A percentile compares a stretch with the other conserved stretches of the same genome.
Conservation (phyloP, 2,329 filamentous ascomycete species). For the Claviceps arundinis region DNA sequence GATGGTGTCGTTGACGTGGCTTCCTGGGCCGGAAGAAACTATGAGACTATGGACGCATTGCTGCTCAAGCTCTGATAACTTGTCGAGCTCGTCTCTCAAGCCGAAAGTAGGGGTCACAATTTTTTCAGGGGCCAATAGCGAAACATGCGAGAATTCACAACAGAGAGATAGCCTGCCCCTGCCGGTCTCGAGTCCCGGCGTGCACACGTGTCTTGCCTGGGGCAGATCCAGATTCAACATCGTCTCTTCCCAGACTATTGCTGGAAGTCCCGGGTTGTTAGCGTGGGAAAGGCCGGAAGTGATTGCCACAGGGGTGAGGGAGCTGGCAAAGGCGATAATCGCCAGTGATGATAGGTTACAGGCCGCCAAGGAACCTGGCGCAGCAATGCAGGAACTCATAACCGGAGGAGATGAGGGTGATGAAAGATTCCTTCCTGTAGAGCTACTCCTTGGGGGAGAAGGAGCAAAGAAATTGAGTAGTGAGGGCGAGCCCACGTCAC, state of each 20-base stretch:
- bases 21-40: constrained; percentile 50
- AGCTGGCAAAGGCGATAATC: constrained; percentile 26
- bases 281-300: constrained; percentile 35
- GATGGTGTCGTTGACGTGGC: constrained; percentile 49
- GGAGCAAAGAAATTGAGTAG: neutral
- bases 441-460: neutral
- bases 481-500: neutral
- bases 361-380: constrained; percentile 11
- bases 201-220: constrained; percentile 37
- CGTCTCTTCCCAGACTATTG: constrained; percentile 24
- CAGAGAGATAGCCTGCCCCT: constrained; percentile 4
- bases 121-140: constrained; percentile 28
- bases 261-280: constrained; percentile 29
- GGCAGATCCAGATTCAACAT: constrained; percentile 30
- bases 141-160: neutral
- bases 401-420: constrained; percentile 15
- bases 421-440: neutral
- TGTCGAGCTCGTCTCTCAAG: constrained; percentile 14
- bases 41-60: constrained; percentile 42
- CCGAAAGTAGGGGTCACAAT: constrained; percentile 30
- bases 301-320: constrained; percentile 27
- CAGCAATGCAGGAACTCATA: constrained; percentile 22
- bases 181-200: constrained; percentile 12
- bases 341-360: constrained; percentile 25
- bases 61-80: constrained; percentile 17